Base-by-base conservation (phyloP, 2,329 filamentous ascomycete genomes). In the Trichoderma atrobrunneum region DNA sequence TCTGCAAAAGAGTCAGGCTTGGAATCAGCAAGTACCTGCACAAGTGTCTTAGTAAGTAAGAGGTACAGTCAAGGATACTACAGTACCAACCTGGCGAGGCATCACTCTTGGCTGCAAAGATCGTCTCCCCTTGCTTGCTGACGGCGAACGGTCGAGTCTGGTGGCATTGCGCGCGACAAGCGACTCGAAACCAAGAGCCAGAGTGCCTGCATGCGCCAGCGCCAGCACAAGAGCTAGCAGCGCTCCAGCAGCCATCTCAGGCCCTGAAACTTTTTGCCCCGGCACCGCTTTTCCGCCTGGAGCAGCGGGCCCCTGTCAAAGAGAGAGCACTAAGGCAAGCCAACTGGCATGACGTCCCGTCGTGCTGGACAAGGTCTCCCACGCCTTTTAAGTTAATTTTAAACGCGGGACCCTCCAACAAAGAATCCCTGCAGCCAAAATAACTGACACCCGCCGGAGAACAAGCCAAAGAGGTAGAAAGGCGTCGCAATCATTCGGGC, bases 241-340 rank as follows among this genome's bases (percentile, higher is more conserved):
- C 32, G 24, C 26, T 68, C 51, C n/a, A 59, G 48, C 64, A 36
- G n/a, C 18, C n/a, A 0, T n/a, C 36, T 43, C 51, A 14, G 34
- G 26, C 66, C 66, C 66, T 61, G 66, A 61, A 69, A 39, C 51
- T 30, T 61, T 61, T 51, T 51, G 21, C 66, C 48, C 57, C 48
- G 48, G 68, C 60, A 63, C 28, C 43, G n/a, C 26, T 43, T 39
- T 64, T 64, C 68, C 68, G 59, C 59, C 26, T 43, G 24, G 56
- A 32, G 43, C 14, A 21, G 60, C 43, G 60, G 59, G 59, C 43
- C 59, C 59, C 48, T 64, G 60, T 32, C 32, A 12, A 16, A 28
- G 24, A 34, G 68, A 57, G 51, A 60, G 69, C 69, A 59, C 69
- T 71, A 66, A 66, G 48, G 69, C 62, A 71, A 71, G 60, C 69